Evolutionary conservation across 768 basidiomycete species (phyloP).

Genomic region (Lactarius quietus): DNA sequence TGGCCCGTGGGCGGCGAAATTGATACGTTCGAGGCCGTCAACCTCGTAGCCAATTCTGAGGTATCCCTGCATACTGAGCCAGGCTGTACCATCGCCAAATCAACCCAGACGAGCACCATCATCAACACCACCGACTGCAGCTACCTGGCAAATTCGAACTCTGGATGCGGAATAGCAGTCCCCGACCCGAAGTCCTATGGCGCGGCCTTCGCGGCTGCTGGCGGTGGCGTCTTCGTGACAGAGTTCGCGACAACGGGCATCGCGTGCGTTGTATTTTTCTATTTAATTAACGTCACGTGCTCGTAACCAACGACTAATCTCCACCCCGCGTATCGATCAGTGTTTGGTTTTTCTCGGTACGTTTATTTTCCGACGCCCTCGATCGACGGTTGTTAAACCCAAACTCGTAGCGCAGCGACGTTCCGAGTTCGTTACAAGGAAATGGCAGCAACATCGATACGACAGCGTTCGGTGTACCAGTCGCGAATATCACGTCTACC

Average conservation of each 20-base stretch:
- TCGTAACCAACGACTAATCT: neutral
- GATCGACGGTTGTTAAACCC: slow-evolving; percentile 1
- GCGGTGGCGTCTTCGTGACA: slow-evolving; percentile 74
- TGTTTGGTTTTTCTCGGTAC: slow-evolving; percentile 60
- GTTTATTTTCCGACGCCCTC: slow-evolving; percentile 26
- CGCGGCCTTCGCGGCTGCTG: slow-evolving; percentile 55
- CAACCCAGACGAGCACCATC: slow-evolving; percentile 48
- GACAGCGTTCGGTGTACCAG: slow-evolving; percentile 57
- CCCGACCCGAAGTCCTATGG: slow-evolving; percentile 58
- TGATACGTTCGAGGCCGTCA: slow-evolving; percentile 83
- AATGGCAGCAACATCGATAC: slow-evolving; percentile 53
- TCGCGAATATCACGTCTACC: slow-evolving; percentile 61
- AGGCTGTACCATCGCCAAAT: slow-evolving; percentile 51
- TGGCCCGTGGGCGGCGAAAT: slow-evolving; percentile 63
- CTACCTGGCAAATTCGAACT: slow-evolving; percentile 49
- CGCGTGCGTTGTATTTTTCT: slow-evolving; percentile 43
- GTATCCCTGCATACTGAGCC: slow-evolving; percentile 70
- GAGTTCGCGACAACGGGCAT: slow-evolving; percentile 65
- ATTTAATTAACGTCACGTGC: neutral
- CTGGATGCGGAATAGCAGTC: slow-evolving; percentile 63
- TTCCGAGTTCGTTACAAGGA: slow-evolving; percentile 47
- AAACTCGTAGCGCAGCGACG: slow-evolving; percentile 37
- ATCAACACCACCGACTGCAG: slow-evolving; percentile 60
- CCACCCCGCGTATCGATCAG: too few relatives aligned
- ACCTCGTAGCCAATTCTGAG: slow-evolving; percentile 59